Base-by-base conservation (phyloP, 495 filamentous ascomycete genomes). In the Cercophora newfieldiana region DNA sequence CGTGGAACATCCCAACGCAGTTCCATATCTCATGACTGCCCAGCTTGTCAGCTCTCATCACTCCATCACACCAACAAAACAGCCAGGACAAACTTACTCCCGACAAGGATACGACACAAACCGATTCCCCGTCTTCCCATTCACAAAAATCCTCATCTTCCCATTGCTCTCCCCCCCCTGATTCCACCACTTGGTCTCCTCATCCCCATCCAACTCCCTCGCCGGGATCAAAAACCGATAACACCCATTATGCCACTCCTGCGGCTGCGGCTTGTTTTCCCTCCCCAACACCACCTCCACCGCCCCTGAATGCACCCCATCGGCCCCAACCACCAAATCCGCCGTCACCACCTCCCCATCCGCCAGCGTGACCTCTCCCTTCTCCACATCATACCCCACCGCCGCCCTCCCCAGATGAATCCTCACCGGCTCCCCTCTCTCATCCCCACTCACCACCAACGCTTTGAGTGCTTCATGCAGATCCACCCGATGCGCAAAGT, bases 291-390 rank as follows among this genome's bases (percentile, higher is more conserved):
- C 61, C 21, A 66, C 61, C 31, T 72, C 66, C 2, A 71, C 69
- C 4, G 72, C 68, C 12, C 69, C 60, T 8, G 79, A 75, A 58
- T 86, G 81, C 51, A 84, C 66, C 0, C 85, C 85, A 71, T 84
- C 83, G 6, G 83, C 83, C 19, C 75, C 75, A n/a, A 87, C 65
- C 51, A 85, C 72, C 7, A 87, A 58, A 65, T 86, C 83, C 0
- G 67, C 79, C 66, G 50, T 48, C 48, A 72, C 70, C 64, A 69
- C 69, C 19, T 60, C 63, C 3, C 79, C 79, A 59, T 78, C 76
- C 7, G 70, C 63, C 1, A 84, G 68, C 1, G 67, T 69, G 6
- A 85, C 72, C 3, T 68, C 71, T 2, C 80, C 81, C 2, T 63
- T 68, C 50, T 83, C 79, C 3, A 75, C 68, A 66, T 84, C 71